phyloP scores from a whole-genome alignment of 2,329 filamentous ascomycete species.

The Xylariaceae sp. region DNA sequence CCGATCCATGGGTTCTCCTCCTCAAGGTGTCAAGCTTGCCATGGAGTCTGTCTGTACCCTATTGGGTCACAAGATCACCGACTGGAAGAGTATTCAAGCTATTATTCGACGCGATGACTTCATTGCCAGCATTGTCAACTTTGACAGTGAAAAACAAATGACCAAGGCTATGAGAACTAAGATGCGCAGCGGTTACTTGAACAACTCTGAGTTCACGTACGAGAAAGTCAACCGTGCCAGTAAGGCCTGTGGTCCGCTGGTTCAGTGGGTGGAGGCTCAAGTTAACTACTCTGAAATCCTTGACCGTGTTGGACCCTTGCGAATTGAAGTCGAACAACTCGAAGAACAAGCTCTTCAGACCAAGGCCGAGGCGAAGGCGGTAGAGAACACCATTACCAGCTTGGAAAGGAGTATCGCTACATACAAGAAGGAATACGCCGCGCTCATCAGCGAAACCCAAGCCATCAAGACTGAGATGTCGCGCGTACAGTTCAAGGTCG shows the following conservation, averaged over 20 bases:
- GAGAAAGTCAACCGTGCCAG: slow-evolving; percentile 94
- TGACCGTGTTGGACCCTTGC: slow-evolving; percentile 85
- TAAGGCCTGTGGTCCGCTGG: slow-evolving; percentile 92
- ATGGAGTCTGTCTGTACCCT: slow-evolving; percentile 95
- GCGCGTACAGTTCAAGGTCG: slow-evolving; percentile 94
- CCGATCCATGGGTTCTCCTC: slow-evolving; percentile 91
- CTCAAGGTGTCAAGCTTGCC: slow-evolving; percentile 82
- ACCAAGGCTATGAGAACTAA: slow-evolving; percentile 73
- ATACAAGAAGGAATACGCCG: slow-evolving; percentile 94
- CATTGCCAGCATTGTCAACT: slow-evolving; percentile 95
- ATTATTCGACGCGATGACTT: slow-evolving; percentile 92
- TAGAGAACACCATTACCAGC: slow-evolving; percentile 76
- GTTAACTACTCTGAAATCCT: slow-evolving; percentile 98
- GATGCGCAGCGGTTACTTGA: slow-evolving; percentile 90
- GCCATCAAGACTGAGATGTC: slow-evolving; percentile 97
- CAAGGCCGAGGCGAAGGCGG: slow-evolving; percentile 86
- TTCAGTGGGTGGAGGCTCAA: slow-evolving; percentile 95
- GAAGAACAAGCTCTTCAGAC: slow-evolving; percentile 88
- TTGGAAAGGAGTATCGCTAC: slow-evolving; percentile 87
- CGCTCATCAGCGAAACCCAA: slow-evolving; percentile 93
- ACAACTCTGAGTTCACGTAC: slow-evolving; percentile 91
- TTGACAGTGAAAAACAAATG: slow-evolving; percentile 94
- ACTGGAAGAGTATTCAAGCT: slow-evolving; percentile 86
- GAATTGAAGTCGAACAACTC: slow-evolving; percentile 80
- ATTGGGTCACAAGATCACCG: slow-evolving; percentile 80